Percentiles rank a stretch among this genome's conserved stretches.
phyloP scores from a whole-genome alignment of 2,329 filamentous ascomycete species.

The Penicillium occitanis region DNA sequence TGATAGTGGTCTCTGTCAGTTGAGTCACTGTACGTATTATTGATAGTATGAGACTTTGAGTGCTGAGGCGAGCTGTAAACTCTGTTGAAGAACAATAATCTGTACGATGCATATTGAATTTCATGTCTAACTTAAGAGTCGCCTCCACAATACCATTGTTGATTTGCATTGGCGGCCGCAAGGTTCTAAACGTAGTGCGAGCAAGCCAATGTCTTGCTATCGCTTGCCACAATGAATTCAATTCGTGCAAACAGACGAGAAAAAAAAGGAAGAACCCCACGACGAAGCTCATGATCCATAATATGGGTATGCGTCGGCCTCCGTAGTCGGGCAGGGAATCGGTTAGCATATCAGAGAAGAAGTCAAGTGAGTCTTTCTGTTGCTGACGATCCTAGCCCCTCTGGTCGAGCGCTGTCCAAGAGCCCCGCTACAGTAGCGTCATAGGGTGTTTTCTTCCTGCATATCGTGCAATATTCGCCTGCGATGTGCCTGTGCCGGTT shows the following conservation, averaged over 20 bases:
- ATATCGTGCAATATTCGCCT: constrained; percentile 10
- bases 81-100: neutral
- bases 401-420: neutral
- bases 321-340: constrained; percentile 6
- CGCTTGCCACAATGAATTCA: neutral
- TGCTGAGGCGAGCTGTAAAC: neutral
- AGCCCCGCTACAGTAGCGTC: constrained; percentile 21
- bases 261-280: neutral
- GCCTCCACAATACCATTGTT: neutral
- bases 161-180: neutral
- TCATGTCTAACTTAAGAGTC: neutral
- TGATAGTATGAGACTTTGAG: neutral
- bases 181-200: neutral
- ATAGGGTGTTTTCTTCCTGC: constrained; percentile 9
- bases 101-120: neutral
- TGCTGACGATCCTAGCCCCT: constrained; percentile 20
- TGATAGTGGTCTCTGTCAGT: neutral
- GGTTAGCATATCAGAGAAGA: constrained; percentile 2
- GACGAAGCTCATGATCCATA: constrained; percentile 9
- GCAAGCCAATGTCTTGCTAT: constrained; percentile 2
- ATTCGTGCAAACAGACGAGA: neutral
- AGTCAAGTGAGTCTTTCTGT: constrained; percentile 1
- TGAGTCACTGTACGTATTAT: neutral
- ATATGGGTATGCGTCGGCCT: neutral
- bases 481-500: neutral